Conservation (phyloP, 2,329 filamentous ascomycete genomes). For the Juglanconis oblonga region DNA sequence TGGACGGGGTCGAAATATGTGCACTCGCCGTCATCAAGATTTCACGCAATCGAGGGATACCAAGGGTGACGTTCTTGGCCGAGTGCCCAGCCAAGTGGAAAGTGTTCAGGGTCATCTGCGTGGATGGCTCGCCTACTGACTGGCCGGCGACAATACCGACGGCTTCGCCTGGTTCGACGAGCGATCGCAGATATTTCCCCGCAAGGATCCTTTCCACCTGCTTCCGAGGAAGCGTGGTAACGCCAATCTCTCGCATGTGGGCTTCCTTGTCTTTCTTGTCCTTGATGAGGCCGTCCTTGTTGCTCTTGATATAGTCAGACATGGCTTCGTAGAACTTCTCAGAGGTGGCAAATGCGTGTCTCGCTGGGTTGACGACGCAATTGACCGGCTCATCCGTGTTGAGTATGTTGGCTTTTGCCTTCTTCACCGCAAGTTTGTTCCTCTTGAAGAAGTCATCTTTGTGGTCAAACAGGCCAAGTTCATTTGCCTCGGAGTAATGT, state of each 20-base stretch:
- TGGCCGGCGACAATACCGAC: constrained; percentile 96
- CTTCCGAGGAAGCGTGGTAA: constrained; percentile 53
- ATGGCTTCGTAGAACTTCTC: constrained; percentile 77
- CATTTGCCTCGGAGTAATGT: constrained; percentile 55
- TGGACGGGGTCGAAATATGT: constrained; percentile 84
- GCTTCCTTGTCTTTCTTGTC: constrained; percentile 42
- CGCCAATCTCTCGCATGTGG: constrained; percentile 32
- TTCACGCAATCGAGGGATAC: constrained; percentile 95
- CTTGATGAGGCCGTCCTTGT: constrained; percentile 60
- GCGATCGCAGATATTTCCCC: constrained; percentile 87
- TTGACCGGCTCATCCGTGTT: constrained; percentile 73
- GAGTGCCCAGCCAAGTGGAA: constrained; percentile 99
- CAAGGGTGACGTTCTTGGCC: constrained; percentile 96
- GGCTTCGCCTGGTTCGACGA: constrained; percentile 92
- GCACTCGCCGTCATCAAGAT: constrained; percentile 96
- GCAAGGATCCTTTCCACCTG: constrained; percentile 81
- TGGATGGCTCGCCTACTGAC: constrained; percentile 94
- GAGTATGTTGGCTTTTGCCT: constrained; percentile 53
- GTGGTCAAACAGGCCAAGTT: constrained; percentile 46
- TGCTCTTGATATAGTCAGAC: constrained; percentile 74
- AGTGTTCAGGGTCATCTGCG: constrained; percentile 98
- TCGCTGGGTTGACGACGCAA: constrained; percentile 70
- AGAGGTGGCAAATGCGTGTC: constrained; percentile 80
- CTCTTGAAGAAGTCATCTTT: constrained; percentile 66
- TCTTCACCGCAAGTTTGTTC: constrained; percentile 79